Evolutionary conservation across 805 yeast genomes (phyloP).

Genomic region (Kodamaea nitidulidarum): DNA sequence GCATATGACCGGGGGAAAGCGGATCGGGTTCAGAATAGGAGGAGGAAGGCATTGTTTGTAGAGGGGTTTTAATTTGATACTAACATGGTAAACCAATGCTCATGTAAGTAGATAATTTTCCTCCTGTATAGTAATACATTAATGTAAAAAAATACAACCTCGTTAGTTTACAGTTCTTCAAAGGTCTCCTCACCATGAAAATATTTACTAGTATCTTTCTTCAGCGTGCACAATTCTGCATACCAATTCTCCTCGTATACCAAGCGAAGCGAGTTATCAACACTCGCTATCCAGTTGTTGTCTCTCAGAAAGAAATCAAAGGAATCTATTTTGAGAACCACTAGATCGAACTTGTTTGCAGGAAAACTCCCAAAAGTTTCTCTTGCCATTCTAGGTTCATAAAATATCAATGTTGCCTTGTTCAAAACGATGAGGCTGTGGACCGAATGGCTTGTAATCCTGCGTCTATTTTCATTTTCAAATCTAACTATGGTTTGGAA

Average conservation of each 20-base stretch:
- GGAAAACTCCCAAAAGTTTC: constrained; percentile 3
- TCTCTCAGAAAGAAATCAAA: constrained; percentile 32
- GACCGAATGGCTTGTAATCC: constrained; percentile 31
- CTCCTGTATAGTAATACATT: no score
- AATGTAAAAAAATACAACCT: no score
- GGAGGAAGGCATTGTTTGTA: no score
- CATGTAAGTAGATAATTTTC: no score
- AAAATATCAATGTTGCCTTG: constrained; percentile 25
- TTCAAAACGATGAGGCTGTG: constrained; percentile 25
- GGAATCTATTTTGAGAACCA: constrained; percentile 26
- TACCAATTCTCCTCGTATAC: constrained; percentile 21
- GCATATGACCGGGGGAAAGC: no score
- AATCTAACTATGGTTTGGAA: constrained; percentile 23
- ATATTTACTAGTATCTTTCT: background rate
- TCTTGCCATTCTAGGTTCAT: constrained; percentile 2
- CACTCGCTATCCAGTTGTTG: constrained; percentile 17
- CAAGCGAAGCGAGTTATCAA: constrained; percentile 20
- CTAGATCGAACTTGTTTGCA: constrained; percentile 12
- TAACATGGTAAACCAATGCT: no score
- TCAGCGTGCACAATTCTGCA: constrained; percentile 9
- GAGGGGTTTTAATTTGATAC: no score
- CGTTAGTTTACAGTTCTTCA: no score
- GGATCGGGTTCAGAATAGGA: no score
- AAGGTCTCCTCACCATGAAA: background rate
- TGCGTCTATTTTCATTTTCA: constrained; percentile 27